These are phyloP conservation scores for Paradendryphiella salina DNA, from an alignment of 2,329 filamentous ascomycete genomes.

Conservation along the genomic window DNA sequence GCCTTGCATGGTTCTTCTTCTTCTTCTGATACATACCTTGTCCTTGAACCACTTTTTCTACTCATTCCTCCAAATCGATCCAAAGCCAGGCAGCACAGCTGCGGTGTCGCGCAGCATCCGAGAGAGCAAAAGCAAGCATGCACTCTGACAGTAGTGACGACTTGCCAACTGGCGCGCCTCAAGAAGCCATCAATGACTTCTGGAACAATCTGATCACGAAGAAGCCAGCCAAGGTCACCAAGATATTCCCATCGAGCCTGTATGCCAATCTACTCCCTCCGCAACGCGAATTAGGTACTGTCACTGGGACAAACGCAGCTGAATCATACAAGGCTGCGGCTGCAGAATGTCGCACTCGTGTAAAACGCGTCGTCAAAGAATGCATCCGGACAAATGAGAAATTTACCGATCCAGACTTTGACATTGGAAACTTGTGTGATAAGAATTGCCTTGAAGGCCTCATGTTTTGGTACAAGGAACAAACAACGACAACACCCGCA, in stretches of 20 bases:
- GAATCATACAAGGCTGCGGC: constrained; percentile 74
- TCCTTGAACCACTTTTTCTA: not conserved
- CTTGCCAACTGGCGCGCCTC: constrained; percentile 50
- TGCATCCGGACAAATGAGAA: constrained; percentile 80
- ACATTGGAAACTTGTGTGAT: constrained; percentile 71
- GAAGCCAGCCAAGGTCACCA: constrained; percentile 71
- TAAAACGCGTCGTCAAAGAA: constrained; percentile 59
- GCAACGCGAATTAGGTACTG: constrained; percentile 51
- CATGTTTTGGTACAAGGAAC: constrained; percentile 48
- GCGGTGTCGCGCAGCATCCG: not conserved
- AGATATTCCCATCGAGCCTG: constrained; percentile 67
- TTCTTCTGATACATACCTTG: not conserved
- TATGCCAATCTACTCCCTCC: constrained; percentile 56
- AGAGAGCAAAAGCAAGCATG: constrained; percentile 19
- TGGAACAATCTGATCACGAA: constrained; percentile 70
- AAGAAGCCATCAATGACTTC: constrained; percentile 69
- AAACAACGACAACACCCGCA: constrained; percentile 54
- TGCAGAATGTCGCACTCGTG: constrained; percentile 65
- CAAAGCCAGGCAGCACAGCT: not conserved
- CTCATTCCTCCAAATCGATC: not conserved
- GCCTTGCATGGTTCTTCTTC: not conserved
- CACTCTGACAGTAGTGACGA: constrained; percentile 24
- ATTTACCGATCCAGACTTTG: constrained; percentile 80
- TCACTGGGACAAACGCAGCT: constrained; percentile 62
- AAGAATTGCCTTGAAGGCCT: constrained; percentile 39